Percentiles rank a stretch among this genome's conserved stretches.
Conservation (phyloP, 169 alveolate species). For the Plasmodium sp. region DNA sequence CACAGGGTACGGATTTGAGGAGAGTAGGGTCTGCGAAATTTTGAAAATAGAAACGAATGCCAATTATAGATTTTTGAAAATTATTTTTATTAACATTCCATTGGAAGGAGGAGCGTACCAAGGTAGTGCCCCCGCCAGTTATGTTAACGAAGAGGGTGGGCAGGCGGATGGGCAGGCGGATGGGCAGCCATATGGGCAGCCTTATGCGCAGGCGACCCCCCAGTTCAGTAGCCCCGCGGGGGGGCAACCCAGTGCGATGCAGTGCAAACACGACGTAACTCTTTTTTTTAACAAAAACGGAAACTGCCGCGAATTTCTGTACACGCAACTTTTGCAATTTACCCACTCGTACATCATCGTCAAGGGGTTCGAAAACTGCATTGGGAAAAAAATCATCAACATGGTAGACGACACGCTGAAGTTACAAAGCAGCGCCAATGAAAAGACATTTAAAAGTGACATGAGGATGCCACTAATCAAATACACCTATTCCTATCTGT, state of each 20-base stretch:
- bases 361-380: conserved; percentile 63
- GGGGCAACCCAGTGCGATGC: background rate
- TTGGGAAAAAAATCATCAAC: conserved; percentile 66
- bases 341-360: conserved; percentile 44
- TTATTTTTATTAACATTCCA: conserved; percentile 49
- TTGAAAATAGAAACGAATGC: conserved; percentile 63
- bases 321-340: conserved; percentile 37
- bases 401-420: conserved; percentile 54
- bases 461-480: conserved; percentile 46
- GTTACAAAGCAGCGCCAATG: conserved; percentile 35
- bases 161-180: background rate
- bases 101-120: conserved; percentile 22
- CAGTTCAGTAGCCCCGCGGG: background rate
- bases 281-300: conserved; percentile 26
- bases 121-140: background rate
- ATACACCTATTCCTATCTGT: conserved; percentile 24
- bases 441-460: conserved; percentile 4
- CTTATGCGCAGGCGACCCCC: background rate
- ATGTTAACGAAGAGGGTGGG: background rate
- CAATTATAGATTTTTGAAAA: conserved; percentile 52
- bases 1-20: conserved; percentile 69
- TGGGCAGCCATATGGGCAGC: background rate
- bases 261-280: conserved; percentile 28
- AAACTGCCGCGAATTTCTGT: conserved; percentile 16
- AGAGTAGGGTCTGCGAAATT: conserved; percentile 61